Evolutionary conservation across 2,329 filamentous ascomycete species (phyloP).

Genomic region (Neofusicoccum kwambonambiense): DNA sequence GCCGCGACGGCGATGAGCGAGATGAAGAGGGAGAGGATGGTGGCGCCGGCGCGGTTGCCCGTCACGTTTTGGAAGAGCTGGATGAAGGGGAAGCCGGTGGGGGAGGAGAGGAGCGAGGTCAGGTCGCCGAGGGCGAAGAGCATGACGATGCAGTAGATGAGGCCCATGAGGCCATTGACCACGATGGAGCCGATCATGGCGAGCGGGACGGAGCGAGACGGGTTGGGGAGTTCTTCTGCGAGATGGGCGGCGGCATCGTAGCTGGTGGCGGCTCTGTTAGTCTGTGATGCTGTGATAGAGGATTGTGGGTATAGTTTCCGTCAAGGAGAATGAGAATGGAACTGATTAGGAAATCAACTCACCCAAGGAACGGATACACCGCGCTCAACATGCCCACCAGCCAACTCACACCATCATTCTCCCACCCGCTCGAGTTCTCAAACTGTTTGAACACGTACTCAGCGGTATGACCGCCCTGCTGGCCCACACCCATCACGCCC

Average conservation of each 20-base stretch:
- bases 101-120: slow-evolving; percentile 38
- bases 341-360: background rate
- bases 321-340: background rate
- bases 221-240: slow-evolving; percentile 32
- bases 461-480: slow-evolving; percentile 22
- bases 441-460: slow-evolving; percentile 26
- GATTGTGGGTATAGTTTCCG: background rate
- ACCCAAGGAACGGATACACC: slow-evolving; percentile 26
- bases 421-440: slow-evolving; percentile 26
- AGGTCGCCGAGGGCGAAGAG: slow-evolving; percentile 46
- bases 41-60: slow-evolving; percentile 25
- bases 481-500: slow-evolving; percentile 22
- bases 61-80: slow-evolving; percentile 40
- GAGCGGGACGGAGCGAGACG: slow-evolving; percentile 29
- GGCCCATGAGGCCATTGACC: slow-evolving; percentile 48
- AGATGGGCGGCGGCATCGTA: slow-evolving; percentile 47
- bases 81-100: slow-evolving; percentile 47
- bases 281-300: too few relatives aligned
- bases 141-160: slow-evolving; percentile 44
- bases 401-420: slow-evolving; percentile 25
- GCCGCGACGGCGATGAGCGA: slow-evolving; percentile 28
- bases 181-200: slow-evolving; percentile 35
- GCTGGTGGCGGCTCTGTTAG: slow-evolving; percentile 23
- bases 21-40: slow-evolving; percentile 31
- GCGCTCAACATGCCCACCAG: slow-evolving; percentile 27